These are phyloP conservation scores for Castanospermum australe DNA, from an alignment of 306 rosid genomes.

Conservation along the genomic window DNA sequence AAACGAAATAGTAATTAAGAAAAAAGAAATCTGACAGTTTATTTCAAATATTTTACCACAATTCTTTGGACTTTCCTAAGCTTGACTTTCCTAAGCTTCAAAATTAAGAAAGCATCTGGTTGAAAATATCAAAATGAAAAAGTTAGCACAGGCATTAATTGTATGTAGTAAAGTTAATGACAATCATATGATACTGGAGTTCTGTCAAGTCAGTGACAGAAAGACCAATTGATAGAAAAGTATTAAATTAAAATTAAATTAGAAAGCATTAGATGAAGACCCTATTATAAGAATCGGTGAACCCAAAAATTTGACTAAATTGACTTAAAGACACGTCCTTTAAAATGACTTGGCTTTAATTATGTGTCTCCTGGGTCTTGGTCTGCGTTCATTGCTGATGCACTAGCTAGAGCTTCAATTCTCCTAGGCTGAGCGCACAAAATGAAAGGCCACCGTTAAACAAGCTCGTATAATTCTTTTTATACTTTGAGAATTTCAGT, in stretches of 20 bases:
- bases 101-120: conserved; percentile 4
- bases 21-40: background rate
- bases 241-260: background rate
- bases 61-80: background rate
- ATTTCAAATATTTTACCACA: background rate
- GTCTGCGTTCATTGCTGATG: background rate
- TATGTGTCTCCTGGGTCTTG: background rate
- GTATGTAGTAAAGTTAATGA: background rate
- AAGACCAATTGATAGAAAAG: background rate
- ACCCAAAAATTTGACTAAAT: background rate
- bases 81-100: background rate
- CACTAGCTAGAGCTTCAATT: background rate
- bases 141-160: background rate
- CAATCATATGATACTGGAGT: background rate
- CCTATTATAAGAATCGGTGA: background rate
- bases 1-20: background rate
- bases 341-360: background rate
- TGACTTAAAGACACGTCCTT: background rate
- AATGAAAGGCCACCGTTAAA: background rate
- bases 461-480: background rate
- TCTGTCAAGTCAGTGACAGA: background rate
- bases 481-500: background rate
- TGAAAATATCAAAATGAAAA: background rate
- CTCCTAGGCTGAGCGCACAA: background rate
- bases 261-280: background rate